These are phyloP conservation scores for Fusarium acutatum DNA, from an alignment of 2,329 filamentous ascomycete species.

Conservation along the genomic window DNA sequence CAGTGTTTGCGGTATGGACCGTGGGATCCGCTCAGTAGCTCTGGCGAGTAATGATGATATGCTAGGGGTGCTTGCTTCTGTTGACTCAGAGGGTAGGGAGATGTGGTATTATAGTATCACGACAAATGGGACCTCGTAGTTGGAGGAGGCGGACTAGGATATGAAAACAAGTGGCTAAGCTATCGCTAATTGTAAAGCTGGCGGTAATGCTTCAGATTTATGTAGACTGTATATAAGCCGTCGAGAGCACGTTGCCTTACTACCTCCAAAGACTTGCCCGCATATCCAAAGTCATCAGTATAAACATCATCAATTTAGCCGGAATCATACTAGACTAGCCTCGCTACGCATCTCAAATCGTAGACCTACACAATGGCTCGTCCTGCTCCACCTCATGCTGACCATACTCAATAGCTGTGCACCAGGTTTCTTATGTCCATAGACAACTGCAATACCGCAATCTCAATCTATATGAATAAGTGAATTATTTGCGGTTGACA, in stretches of 20 bases:
- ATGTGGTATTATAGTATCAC: background rate
- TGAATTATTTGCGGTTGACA: accelerated
- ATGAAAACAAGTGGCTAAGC: accelerated
- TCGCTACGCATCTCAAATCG: background rate
- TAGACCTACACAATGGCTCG: too few relatives aligned
- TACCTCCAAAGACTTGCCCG: background rate
- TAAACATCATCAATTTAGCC: background rate
- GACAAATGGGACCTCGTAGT: background rate
- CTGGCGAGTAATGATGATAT: background rate
- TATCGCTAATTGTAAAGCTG: background rate
- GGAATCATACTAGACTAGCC: accelerated
- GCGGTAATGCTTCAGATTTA: background rate
- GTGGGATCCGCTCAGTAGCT: background rate
- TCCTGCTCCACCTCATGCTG: too few relatives aligned
- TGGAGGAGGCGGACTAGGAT: accelerated
- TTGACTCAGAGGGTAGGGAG: background rate
- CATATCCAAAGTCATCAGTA: background rate
- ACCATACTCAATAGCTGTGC: background rate
- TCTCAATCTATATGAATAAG: accelerated
- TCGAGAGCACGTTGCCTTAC: background rate
- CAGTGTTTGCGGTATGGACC: background rate
- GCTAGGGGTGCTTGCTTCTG: background rate
- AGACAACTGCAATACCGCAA: accelerated
- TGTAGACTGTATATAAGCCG: background rate
- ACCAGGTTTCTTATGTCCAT: too few relatives aligned